Conservation (phyloP, 1,284 basidiomycete species). For the Lentinus polychrous region DNA sequence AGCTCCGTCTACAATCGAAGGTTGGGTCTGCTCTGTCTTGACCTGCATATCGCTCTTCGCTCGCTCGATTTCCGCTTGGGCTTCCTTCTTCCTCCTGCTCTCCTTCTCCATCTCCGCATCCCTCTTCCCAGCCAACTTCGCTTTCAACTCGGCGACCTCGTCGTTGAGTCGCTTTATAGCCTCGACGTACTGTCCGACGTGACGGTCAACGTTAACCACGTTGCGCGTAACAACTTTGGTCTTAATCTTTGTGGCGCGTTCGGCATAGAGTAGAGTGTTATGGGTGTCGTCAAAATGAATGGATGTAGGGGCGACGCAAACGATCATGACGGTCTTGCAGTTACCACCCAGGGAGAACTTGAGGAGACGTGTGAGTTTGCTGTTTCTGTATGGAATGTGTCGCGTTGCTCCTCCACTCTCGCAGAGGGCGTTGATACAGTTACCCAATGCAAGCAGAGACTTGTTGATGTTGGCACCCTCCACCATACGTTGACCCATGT, state of each 20-base stretch:
- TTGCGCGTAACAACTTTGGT: constrained; percentile 91
- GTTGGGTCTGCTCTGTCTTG: constrained; percentile 62
- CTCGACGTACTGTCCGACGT: constrained; percentile 91
- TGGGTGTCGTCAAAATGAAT: constrained; percentile 96
- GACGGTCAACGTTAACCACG: constrained; percentile 87
- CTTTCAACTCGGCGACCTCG: constrained; percentile 83
- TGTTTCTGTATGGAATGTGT: constrained; percentile 93
- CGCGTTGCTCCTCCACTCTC: constrained; percentile 78
- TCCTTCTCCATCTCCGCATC: constrained; percentile 53
- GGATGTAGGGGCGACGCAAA: constrained; percentile 91
- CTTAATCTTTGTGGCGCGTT: constrained; percentile 95
- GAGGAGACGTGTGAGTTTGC: constrained; percentile 91
- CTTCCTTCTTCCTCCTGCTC: constrained; percentile 62
- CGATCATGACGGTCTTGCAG: constrained; percentile 98
- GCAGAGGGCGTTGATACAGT: constrained; percentile 96
- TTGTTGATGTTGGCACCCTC: constrained; percentile 99
- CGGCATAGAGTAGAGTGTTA: constrained; percentile 93
- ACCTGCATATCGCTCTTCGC: constrained; percentile 63
- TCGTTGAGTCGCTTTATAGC: constrained; percentile 85
- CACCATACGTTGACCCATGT: constrained; percentile 96
- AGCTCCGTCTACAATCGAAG: constrained; percentile 74
- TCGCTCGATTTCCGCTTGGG: constrained; percentile 60
- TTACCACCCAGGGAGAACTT: constrained; percentile 97
- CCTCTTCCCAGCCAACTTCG: constrained; percentile 68
- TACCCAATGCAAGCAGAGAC: constrained; percentile 89